Percentiles rank a stretch among this genome's conserved stretches.
Conservation (phyloP, 495 filamentous ascomycete species). For the Annulohypoxylon nitens region DNA sequence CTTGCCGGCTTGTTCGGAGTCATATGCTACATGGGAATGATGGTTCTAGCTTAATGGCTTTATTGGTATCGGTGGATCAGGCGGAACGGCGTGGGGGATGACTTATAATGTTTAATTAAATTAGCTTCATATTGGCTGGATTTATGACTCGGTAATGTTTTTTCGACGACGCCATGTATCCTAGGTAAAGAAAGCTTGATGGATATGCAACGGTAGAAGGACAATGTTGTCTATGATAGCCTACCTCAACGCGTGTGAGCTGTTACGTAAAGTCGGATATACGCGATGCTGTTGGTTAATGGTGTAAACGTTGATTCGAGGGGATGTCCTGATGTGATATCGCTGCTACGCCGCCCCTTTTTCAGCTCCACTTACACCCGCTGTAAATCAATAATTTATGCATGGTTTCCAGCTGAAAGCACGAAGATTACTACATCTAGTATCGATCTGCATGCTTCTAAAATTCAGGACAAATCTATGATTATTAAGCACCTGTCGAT, state of each 20-base stretch:
- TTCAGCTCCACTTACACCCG: neutral
- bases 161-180: slow-evolving; percentile 7
- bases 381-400: slow-evolving; percentile 1
- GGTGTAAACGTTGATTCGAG: neutral
- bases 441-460: neutral
- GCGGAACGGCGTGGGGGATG: neutral
- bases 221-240: neutral
- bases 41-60: slow-evolving; percentile 11
- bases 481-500: no score
- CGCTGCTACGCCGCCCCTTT: neutral
- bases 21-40: slow-evolving; percentile 16
- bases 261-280: neutral
- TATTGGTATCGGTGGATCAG: neutral
- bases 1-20: slow-evolving; percentile 13
- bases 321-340: neutral
- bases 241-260: neutral
- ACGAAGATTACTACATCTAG: neutral
- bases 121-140: neutral
- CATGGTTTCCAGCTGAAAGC: neutral
- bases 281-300: neutral
- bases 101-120: slow-evolving; percentile 18
- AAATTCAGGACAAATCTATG: neutral
- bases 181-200: neutral
- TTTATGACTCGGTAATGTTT: slow-evolving; percentile 12
- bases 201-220: neutral